A percentile compares a stretch with the other conserved stretches of the same genome.
Conservation (phyloP, 2,329 filamentous ascomycete genomes). For the Nigrospora sphaerica region DNA sequence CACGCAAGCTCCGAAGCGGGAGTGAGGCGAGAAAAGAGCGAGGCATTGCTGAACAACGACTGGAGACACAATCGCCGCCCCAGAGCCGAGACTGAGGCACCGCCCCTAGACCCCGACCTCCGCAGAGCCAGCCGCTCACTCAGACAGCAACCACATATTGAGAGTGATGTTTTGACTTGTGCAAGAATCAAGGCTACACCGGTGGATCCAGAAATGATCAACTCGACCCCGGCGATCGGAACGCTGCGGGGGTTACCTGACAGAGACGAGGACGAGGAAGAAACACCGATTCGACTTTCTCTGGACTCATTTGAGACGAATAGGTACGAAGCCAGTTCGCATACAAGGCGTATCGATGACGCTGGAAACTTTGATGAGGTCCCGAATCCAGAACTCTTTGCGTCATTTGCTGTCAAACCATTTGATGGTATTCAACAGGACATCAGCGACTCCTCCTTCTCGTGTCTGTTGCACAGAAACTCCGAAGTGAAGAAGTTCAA, state of each 20-base stretch:
- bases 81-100: slow-evolving; percentile 2
- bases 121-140: slow-evolving; percentile 6
- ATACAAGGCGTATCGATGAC: no score
- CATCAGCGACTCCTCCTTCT: no score
- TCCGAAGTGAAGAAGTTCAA: no score
- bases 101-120: slow-evolving; percentile 6
- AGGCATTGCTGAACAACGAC: slow-evolving; percentile 4
- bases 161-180: slow-evolving; percentile 8
- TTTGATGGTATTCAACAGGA: no score
- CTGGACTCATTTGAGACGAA: no score
- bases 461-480: no score
- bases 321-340: no score
- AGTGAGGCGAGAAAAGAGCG: slow-evolving; percentile 1
- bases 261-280: not conserved
- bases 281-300: no score
- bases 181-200: slow-evolving; percentile 5
- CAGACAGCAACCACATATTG: slow-evolving; percentile 9
- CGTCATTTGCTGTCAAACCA: no score
- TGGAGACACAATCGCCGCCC: slow-evolving; percentile 5
- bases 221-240: slow-evolving; percentile 20
- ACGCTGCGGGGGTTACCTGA: slow-evolving; percentile 9
- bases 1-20: no score
- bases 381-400: no score
- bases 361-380: no score
- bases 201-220: slow-evolving; percentile 16